Conservation (phyloP, 306 rosid genomes). For the Vigna trinervia region DNA sequence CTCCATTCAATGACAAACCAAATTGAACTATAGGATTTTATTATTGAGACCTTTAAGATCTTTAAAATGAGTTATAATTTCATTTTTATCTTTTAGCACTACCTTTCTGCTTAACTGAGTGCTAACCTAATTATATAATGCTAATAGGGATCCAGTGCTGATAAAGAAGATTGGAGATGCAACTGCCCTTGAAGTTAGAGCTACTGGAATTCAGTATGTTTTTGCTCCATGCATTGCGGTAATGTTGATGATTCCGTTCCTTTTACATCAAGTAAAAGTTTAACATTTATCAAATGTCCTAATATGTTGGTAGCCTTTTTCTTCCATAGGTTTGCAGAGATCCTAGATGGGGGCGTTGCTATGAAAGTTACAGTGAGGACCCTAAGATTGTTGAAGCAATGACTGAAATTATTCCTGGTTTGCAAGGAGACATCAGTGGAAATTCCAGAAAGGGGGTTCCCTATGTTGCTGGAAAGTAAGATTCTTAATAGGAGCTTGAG, state of each 20-base stretch:
- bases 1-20: background rate
- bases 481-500: background rate
- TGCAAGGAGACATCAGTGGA: constrained; percentile 21
- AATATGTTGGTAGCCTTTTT: background rate
- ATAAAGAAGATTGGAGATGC: constrained; percentile 37
- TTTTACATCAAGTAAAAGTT: background rate
- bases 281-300: background rate
- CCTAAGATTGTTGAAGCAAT: constrained; percentile 18
- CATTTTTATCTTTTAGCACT: background rate
- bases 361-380: constrained; percentile 28
- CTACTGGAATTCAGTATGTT: constrained; percentile 34
- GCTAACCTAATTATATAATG: background rate
- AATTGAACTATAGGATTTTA: background rate
- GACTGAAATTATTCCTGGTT: constrained; percentile 31
- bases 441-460: constrained; percentile 28
- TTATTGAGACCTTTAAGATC: background rate
- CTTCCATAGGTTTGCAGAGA: constrained; percentile 33
- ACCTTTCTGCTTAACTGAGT: constrained; percentile 3
- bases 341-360: constrained; percentile 37
- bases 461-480: constrained; percentile 32
- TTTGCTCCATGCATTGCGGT: constrained; percentile 36
- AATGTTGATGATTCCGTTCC: background rate
- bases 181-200: constrained; percentile 36
- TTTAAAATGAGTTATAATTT: background rate
- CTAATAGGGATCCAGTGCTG: constrained; percentile 18